Evolutionary conservation across 306 rosid genomes (phyloP), one percentile per base, ranked within the genome.

Genomic region (Lupinus albus): DNA sequence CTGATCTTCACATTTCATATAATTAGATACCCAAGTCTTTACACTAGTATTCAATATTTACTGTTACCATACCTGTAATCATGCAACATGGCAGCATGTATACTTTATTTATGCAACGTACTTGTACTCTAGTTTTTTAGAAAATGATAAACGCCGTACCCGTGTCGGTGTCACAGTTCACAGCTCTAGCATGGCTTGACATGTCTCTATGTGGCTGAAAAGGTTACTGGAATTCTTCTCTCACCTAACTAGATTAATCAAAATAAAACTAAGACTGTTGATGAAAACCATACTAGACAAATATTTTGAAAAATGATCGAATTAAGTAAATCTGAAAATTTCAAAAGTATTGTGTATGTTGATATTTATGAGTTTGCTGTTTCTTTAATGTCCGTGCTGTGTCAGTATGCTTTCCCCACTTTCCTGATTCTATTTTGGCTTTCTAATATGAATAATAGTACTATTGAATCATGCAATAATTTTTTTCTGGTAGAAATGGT

Each of bases 401-500:
- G 12, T 32, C 25, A 17, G 21, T 18, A 8, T 75, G 36, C 17
- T 14, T 69, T 30, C 8, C 21, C 66, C 50, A 66, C 50, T 46
- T 76, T 55, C 46, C 20, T 46, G 7, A 16, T 42, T 60, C 8
- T n/a, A 35, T 17, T 49, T 71, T 68, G 51, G 60, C 52, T 51
- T 70, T 46, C 13, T 11, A 60, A 50, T 67, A 50, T 39, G 5
- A 20, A 61, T 54, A 52, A 55, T 54, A 39, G 50, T 13, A 8
- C 10, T 57, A 6, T 45, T 66, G 30, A 73, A 68, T 64, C 39
- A 48, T 57, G 68, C 42, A 41, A 51, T 76, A 49, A 62, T 56
- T 51, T 70, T 70, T 10, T 70, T 33, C 25, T 72, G 42, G 33
- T 53, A 94, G 96, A 38, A 85, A 82, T 80, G 99, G 88, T 72